Base-by-base conservation (phyloP, 148 eudicot genomes). In the Heliamphora exappendiculata region DNA sequence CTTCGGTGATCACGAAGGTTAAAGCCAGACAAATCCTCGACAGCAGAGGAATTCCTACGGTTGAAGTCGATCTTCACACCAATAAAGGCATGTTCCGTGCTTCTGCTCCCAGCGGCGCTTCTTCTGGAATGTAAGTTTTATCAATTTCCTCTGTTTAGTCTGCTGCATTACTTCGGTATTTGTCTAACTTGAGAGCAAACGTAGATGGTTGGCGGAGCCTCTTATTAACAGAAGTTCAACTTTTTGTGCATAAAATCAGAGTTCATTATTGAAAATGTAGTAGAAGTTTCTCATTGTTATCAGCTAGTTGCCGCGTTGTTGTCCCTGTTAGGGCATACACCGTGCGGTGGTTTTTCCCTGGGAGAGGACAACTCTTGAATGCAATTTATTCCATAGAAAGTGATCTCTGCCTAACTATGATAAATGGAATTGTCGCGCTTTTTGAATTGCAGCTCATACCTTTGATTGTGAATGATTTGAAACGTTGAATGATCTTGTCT, bases 31-130 rank as follows among this genome's bases (percentile, higher is more conserved):
- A 92, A 81, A 95, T 95, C 76, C 88, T 95, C 62, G 98, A 95
- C 75, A 92, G 98, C 75, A 89, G 97, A 85, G 98, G 98, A 64
- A 89, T 92, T 85, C 97, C 98, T 17, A 91, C 98, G 0, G 94
- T 95, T 76, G 98, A 95, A 82, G 98, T 92, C 24, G 98, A 92
- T 69, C 80, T 95, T 72, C 67, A 83, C 77, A 95, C 98, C 49
- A 92, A 95, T 69, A 95, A 95, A 81, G 98, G 97, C 86, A 77
- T 86, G 76, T 95, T 89, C 78, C 91, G 94, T 59, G 98, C 96
- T 85, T 87, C 98, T 34, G 84, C 86, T 78, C 96, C 98, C 19
- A 85, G 94, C 71, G 98, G 96, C 36, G 84, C 89, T 65, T 82
- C 97, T 73, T 88, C 96, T 57, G 94, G 89, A 75, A 82, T 95